Conservation (phyloP, 2,329 filamentous ascomycete species). For the Diaporthe citriasiana region DNA sequence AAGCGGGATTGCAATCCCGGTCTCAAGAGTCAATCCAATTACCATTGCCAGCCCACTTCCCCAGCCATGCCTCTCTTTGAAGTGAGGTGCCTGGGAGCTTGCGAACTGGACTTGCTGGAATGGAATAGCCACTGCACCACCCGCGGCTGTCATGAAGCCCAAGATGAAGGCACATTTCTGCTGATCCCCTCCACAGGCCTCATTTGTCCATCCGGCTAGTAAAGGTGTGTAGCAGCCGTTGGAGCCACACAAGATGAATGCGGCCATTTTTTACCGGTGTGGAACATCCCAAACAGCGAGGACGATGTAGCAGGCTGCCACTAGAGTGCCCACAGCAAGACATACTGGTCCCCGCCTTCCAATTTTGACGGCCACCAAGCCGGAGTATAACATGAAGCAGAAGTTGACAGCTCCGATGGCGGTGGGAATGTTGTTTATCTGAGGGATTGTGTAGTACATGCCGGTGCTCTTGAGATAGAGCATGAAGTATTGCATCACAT, state of each 20-base stretch:
- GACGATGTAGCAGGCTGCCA: constrained; percentile 54
- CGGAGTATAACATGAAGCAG: constrained; percentile 54
- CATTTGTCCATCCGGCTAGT: constrained; percentile 57
- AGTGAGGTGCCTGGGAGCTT: constrained; percentile 54
- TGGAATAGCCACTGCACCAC: constrained; percentile 54
- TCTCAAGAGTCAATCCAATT: constrained; percentile 53
- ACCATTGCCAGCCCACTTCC: constrained; percentile 51
- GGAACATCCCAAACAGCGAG: constrained; percentile 56
- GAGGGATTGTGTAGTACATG: constrained; percentile 54
- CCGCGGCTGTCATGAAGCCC: constrained; percentile 56
- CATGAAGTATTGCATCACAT: constrained; percentile 58
- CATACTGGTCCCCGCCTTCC: constrained; percentile 54
- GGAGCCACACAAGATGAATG: constrained; percentile 56
- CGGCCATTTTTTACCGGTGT: constrained; percentile 54
- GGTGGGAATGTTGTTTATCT: constrained; percentile 63
- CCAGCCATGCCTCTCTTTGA: constrained; percentile 55
- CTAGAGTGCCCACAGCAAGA: constrained; percentile 53
- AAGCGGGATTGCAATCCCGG: constrained; percentile 49
- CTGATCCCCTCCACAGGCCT: constrained; percentile 57
- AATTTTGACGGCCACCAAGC: constrained; percentile 51
- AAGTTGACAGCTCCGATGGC: constrained; percentile 59
- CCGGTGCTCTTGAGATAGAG: constrained; percentile 56
- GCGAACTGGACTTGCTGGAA: constrained; percentile 57
- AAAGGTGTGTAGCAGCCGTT: constrained; percentile 60
- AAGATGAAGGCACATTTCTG: constrained; percentile 59